Evolutionary conservation across 179 eudicot genomes (phyloP), one percentile per base, ranked within the genome.

Genomic region (Beta lomatogona): DNA sequence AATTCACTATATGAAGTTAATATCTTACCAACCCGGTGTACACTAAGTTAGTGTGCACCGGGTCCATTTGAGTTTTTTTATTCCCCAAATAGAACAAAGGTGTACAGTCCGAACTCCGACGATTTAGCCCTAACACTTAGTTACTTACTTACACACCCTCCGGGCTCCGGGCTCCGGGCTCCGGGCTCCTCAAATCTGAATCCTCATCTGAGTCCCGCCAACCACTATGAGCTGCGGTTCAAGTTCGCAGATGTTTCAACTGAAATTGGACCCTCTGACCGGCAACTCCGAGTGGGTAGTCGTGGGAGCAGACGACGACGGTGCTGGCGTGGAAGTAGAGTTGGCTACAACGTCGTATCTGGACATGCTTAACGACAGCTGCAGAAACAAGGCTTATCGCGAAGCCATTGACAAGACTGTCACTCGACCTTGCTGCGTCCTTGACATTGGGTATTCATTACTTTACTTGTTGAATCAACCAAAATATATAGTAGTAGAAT

Each of bases 251-350:
- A 91, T 93, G 44, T 94, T 94, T 80, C 98, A 93, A 82, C 94
- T 93, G 57, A 88, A 85, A 78, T 71, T 79, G 77, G 89, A 93
- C 78, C 91, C 97, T 11, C 88, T 94, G 58, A 87, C 98, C 57
- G 98, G 98, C 14, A 86, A 84, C 81, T 93, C 97, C 0, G 93
- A 93, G 71, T 94, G 98, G 98, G 82, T 94, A n/a, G 85, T 93
- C 54, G 86, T 94, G 61, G 90, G 90, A 9, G 97, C 88, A 54
- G 79, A 79, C 70, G 94, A 88, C 21, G 87, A 85, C 77, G 81
- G 15, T 41, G 36, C 36, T 0, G 41, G 41, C 41, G 3, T 36
- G 71, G 58, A 80, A 53, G 77, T 88, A 73, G 81, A 87, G 14
- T 82, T 94, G 61, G 91, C 91, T 0, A 80, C 91, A 4, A 93